These are phyloP conservation scores for Helianthus tuberosus DNA, from an alignment of 129 eudicot species.

Conservation along the genomic window DNA sequence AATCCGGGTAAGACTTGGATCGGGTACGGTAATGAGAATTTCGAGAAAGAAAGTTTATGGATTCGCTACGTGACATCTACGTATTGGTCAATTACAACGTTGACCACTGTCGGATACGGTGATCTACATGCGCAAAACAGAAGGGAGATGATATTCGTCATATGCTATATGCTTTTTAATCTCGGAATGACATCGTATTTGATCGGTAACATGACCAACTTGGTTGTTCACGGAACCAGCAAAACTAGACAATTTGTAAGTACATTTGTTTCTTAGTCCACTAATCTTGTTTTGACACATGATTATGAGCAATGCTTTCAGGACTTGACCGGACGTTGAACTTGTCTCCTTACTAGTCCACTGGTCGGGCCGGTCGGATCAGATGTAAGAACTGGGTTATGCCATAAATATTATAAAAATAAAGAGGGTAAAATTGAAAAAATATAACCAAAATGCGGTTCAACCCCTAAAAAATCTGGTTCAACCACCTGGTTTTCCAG, in stretches of 20 bases:
- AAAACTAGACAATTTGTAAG: slow-evolving; percentile 86
- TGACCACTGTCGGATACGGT: slow-evolving; percentile 92
- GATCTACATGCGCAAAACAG: slow-evolving; percentile 85
- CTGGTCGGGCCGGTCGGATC: no score
- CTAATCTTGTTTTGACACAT: slow-evolving; percentile 7
- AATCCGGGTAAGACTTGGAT: slow-evolving; percentile 75
- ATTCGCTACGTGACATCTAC: slow-evolving; percentile 73
- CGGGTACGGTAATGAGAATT: slow-evolving; percentile 50
- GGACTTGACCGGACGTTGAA: no score
- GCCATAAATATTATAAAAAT: no score
- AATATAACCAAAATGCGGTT: no score
- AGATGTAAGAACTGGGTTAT: no score
- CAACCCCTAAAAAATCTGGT: no score
- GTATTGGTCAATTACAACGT: slow-evolving; percentile 93
- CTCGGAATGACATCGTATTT: slow-evolving; percentile 83
- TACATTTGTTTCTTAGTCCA: neutral
- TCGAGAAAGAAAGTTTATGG: slow-evolving; percentile 61
- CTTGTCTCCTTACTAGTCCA: no score
- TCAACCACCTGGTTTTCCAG: no score
- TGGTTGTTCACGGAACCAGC: slow-evolving; percentile 90
- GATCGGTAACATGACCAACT: slow-evolving; percentile 96
- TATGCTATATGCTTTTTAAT: slow-evolving; percentile 92
- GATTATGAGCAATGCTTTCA: neutral
- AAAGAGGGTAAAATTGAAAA: no score
- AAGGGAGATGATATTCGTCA: slow-evolving; percentile 81